Conservation (phyloP, 768 basidiomycete species). For the Pleurotus giganteus region DNA sequence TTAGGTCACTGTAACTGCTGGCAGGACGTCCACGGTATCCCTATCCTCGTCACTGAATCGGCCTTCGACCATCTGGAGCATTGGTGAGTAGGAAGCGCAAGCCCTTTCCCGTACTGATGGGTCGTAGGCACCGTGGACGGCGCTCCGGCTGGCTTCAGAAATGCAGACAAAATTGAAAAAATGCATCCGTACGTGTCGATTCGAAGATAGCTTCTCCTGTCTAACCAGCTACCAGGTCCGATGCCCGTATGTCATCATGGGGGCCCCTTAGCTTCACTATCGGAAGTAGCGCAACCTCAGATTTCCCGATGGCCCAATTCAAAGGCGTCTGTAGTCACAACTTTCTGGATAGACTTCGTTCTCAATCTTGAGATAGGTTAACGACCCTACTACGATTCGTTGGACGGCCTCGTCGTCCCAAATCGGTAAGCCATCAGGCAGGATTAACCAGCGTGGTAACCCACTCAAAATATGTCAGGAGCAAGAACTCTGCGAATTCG, state of each 20-base stretch:
- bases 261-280: slow-evolving; percentile 45
- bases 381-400: slow-evolving; percentile 41
- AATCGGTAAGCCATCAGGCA: slow-evolving; percentile 27
- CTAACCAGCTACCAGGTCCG: slow-evolving; percentile 27
- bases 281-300: slow-evolving; percentile 33
- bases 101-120: slow-evolving; percentile 1
- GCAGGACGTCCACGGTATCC: slow-evolving; percentile 32
- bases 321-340: slow-evolving; percentile 25
- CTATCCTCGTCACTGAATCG: slow-evolving; percentile 28
- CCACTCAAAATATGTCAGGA: slow-evolving; percentile 27
- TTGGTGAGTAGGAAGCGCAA: slow-evolving; percentile 26
- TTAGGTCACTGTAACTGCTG: slow-evolving; percentile 32
- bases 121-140: slow-evolving; percentile 40
- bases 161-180: slow-evolving; percentile 47
- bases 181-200: slow-evolving; percentile 41
- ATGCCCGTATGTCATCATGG: slow-evolving; percentile 45
- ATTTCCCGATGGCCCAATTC: slow-evolving; percentile 55
- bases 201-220: neutral
- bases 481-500: slow-evolving; percentile 44
- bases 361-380: slow-evolving; percentile 25
- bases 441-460: neutral
- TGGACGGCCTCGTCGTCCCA: slow-evolving; percentile 42
- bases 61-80: slow-evolving; percentile 41
- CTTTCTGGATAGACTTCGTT: neutral
- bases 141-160: slow-evolving; percentile 44